Conservation (phyloP, 352 stramenopile genomes). For the Pythium dissotocum region DNA sequence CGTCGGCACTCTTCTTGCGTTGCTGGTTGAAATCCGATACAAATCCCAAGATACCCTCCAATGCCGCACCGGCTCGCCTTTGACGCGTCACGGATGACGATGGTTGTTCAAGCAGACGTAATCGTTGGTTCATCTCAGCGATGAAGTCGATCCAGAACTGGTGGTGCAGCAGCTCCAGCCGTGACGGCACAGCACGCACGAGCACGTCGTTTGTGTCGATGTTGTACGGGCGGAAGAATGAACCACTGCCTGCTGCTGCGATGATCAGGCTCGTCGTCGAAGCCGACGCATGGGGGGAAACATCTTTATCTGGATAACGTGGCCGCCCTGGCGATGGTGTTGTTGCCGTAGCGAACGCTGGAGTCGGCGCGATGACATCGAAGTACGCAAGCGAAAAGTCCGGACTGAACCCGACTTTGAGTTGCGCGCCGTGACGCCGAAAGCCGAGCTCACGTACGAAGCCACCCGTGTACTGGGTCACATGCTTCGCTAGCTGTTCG, state of each 20-base stretch:
- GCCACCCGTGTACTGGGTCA: constrained; percentile 61
- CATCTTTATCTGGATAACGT: constrained; percentile 14
- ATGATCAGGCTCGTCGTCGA: constrained; percentile 36
- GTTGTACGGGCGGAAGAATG: constrained; percentile 80
- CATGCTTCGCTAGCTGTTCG: constrained; percentile 64
- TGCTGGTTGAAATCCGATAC: constrained; percentile 60
- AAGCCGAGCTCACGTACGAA: constrained; percentile 87
- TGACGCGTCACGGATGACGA: constrained; percentile 37
- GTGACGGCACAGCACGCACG: constrained; percentile 68
- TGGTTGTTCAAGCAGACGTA: constrained; percentile 69
- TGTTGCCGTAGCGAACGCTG: background rate
- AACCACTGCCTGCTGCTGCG: constrained; percentile 71
- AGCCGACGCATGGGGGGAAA: background rate
- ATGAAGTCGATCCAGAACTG: constrained; percentile 87
- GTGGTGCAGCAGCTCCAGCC: constrained; percentile 69
- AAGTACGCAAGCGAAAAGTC: constrained; percentile 86
- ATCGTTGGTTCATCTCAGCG: constrained; percentile 61
- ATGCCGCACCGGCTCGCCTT: constrained; percentile 29
- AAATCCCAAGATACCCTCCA: constrained; percentile 48
- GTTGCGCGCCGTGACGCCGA: constrained; percentile 66
- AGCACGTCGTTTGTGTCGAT: constrained; percentile 86
- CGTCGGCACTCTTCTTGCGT: constrained; percentile 45
- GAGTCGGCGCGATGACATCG: constrained; percentile 62
- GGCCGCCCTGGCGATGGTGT: constrained; percentile 17
- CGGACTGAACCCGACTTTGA: constrained; percentile 78